Evolutionary conservation across 75 land plant species (phyloP), one percentile per base, ranked within the genome.

Genomic region (Sequoiadendron giganteum): DNA sequence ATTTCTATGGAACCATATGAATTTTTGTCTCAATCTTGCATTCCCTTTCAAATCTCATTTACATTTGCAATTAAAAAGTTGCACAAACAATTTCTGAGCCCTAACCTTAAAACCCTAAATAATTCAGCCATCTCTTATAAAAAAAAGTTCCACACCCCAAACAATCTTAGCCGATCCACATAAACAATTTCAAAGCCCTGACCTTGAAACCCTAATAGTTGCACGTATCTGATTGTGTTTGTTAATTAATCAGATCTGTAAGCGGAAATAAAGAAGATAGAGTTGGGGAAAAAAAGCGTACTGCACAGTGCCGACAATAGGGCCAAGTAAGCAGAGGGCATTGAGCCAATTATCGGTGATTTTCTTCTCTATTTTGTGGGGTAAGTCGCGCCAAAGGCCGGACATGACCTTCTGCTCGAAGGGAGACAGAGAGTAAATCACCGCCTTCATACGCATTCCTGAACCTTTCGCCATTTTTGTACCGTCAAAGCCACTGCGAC

Each of bases 321-420:
- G 97, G 45, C 85, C 43, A 32, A 95, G 88, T 11, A 95, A 84
- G 86, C 91, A 92, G 43, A 88, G 81, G 80, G 97, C 93, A 81
- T 86, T 87, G 88, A 93, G 80, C 97, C 97, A 95, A 54, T 94
- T 95, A 87, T 95, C 97, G 86, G 93, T 87, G 91, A 95, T 85
- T 89, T 95, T 95, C 90, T 94, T 93, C 86, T 88, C 86, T 86
- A 95, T 91, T 86, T 95, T 95, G 40, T 83, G 87, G 82, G 92
- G 48, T 39, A 94, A 65, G 77, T 93, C 93, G 86, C 92, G 91
- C 91, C 93, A 91, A 25, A 95, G 89, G 5, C 95, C 95, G 14
- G 92, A 78, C 96, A 94, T 94, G 36, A 95, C 80, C 87, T 93
- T 92, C 93, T 94, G 94, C 86, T 94, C 94, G 88, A 87, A 91